Conservation (phyloP, 257 asterid species). For the Jasminum sambac region DNA sequence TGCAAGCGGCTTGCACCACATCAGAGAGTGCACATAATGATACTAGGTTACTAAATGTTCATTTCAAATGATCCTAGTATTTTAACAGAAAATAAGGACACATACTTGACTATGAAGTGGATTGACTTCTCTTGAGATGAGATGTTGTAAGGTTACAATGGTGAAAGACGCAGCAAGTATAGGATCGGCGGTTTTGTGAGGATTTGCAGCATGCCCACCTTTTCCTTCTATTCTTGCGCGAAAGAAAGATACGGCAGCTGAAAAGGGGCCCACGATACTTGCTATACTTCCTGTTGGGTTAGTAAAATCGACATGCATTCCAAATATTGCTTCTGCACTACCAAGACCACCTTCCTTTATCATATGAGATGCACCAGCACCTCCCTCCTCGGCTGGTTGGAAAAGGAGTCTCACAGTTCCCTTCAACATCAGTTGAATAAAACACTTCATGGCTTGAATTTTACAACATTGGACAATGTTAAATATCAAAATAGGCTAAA, state of each 20-base stretch:
- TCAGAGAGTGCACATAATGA: too few relatives aligned
- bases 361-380: conserved; percentile 84
- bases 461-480: neutral
- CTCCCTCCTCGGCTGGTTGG: conserved; percentile 98
- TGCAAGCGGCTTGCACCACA: too few relatives aligned
- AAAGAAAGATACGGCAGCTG: conserved; percentile 64
- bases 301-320: conserved; percentile 60
- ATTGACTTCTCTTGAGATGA: conserved; percentile 72
- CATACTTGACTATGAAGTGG: conserved; percentile 77
- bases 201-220: conserved; percentile 83
- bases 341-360: conserved; percentile 86
- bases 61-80: neutral
- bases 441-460: neutral
- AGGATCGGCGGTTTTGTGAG: conserved; percentile 66
- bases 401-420: conserved; percentile 85
- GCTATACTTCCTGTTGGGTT: conserved; percentile 63
- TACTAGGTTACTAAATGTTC: neutral
- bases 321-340: conserved; percentile 69
- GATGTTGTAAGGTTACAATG: conserved; percentile 75
- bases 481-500: neutral
- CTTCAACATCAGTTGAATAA: conserved; percentile 34
- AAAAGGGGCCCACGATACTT: conserved; percentile 56
- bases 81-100: neutral
- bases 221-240: conserved; percentile 69
- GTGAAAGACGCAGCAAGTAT: conserved; percentile 63